Evolutionary conservation across 768 basidiomycete species (phyloP), one percentile per base, ranked within the genome.

Genomic region (Pilatotrama ljubarskyi): DNA sequence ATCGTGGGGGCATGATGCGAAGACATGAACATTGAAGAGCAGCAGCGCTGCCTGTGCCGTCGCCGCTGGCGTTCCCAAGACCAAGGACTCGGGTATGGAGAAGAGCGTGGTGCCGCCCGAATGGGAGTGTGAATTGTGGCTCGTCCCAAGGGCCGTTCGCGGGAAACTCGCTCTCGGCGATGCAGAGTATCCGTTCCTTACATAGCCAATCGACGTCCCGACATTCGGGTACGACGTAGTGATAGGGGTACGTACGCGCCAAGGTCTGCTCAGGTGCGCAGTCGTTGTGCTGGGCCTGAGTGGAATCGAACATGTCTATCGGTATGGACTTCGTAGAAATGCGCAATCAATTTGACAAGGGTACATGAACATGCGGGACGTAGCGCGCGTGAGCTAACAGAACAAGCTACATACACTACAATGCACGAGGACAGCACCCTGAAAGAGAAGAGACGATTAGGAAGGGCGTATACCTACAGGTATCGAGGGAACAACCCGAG

Each of bases 1-100:
- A 42, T 51, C 54, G 50, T 58, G 51, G 61, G 61, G 59, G 59
- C 61, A 57, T 57, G 44, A 44, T 56, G 55, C 36, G 51, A 57
- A 55, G 20, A 24, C 47, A 48, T 48, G 53, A 55, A 55, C 46
- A 49, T 42, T 40, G 43, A 54, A 44, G 42, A 44, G 44, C 35
- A 36, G 36, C 18, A 36, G 36, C 18, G 20, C 50, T 37, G 37
- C 50, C 35, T 38, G 35, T 22, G 55, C 55, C 38, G 55, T 48
- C 46, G 55, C 46, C 37, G 55, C 51, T 51, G 49, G 49, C 58
- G 59, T 60, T 43, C 41, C 59, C 59, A 35, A 20, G 48, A 47
- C 59, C 59, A 55, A 20, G 59, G 59, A 50, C 32, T 61, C 53
- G 59, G 59, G 52, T 55, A 32, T 43, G 52, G 40, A 43, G 38